Evolutionary conservation across 2,329 filamentous ascomycete species (phyloP).

Genomic region (Colletotrichum gloeosporioides): DNA sequence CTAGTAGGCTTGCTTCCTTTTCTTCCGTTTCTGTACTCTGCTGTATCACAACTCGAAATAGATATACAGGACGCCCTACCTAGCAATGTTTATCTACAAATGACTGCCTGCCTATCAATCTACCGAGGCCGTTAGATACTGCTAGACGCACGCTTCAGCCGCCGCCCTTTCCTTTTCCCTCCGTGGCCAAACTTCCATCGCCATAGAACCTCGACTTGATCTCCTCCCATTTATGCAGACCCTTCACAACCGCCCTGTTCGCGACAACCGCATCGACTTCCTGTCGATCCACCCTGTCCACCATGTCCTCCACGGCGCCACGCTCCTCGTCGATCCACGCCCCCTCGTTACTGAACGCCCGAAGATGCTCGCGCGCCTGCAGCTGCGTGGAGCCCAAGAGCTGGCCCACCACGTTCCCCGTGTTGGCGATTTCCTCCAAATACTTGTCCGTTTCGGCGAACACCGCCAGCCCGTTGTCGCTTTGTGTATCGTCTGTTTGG

Average conservation of each 20-base stretch:
- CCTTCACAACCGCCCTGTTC: too few relatives aligned
- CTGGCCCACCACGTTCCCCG: not conserved
- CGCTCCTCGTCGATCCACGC: not conserved
- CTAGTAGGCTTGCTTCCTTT: too few relatives aligned
- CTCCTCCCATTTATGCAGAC: too few relatives aligned
- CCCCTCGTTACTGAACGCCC: not conserved
- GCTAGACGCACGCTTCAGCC: not conserved
- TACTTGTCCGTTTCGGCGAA: not conserved
- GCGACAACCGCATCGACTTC: not conserved
- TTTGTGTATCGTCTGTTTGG: not conserved
- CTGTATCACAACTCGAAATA: too few relatives aligned
- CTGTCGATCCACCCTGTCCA: not conserved
- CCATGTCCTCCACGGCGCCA: not conserved
- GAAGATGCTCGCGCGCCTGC: not conserved
- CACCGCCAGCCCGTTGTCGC: not conserved
- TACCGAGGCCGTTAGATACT: not conserved
- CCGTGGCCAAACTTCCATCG: too few relatives aligned
- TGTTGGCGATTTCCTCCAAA: not conserved
- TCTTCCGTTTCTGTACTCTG: too few relatives aligned
- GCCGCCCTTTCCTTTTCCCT: too few relatives aligned
- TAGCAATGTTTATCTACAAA: too few relatives aligned
- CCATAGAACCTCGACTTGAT: too few relatives aligned
- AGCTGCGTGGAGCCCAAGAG: not conserved
- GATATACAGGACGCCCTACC: too few relatives aligned
- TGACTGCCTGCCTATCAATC: too few relatives aligned